Evolutionary conservation across 2,329 filamentous ascomycete species (phyloP), one percentile per base, ranked within the genome.

Genomic region (Shiraia bambusicola): DNA sequence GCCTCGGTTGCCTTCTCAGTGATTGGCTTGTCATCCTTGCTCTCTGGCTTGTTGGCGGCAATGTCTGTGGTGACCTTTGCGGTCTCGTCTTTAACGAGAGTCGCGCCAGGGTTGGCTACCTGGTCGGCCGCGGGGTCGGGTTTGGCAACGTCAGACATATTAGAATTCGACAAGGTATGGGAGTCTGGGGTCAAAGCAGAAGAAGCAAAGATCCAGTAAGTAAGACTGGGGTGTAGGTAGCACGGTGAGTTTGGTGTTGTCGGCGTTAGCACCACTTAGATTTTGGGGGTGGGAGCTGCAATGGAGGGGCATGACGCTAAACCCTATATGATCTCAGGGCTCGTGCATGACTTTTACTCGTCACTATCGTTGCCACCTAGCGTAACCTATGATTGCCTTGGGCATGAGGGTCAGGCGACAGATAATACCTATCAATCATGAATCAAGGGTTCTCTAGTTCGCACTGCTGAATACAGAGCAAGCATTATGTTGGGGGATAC

Each of bases 1-100:
- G 63, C 69, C 48, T 68, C 66, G 40, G 70, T 64, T 34, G 65
- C 62, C 41, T 61, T 65, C 57, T 69, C 65, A 16, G 66, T 63
- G 34, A 63, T 50, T n/a, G 65, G 73, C 76, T 80, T 80, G 60
- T 77, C 72, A 59, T 81, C 77, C 58, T 64, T 63, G 29, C 58
- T 50, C 41, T 69, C 65, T 15, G 49, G 34, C 51, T 60, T 57
- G 53, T 60, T 53, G 33, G 56, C 47, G 9, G 63, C 58, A 34
- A 61, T 60, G 50, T 64, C 69, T 35, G 67, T 69, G 12, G 72
- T 72, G 37, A 71, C 69, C 60, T 70, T 69, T 45, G 69, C 65
- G 13, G 71, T 74, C 65, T 74, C 71, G 42, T 69, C 68, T 51
- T 70, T 58, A 15, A 61, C 66, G 28, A 73, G 60, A 51, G 62